Evolutionary conservation across 139 green algal genomes (phyloP), one percentile per base, ranked within the genome.

Genomic region (Raphidocelis subcapitata): DNA sequence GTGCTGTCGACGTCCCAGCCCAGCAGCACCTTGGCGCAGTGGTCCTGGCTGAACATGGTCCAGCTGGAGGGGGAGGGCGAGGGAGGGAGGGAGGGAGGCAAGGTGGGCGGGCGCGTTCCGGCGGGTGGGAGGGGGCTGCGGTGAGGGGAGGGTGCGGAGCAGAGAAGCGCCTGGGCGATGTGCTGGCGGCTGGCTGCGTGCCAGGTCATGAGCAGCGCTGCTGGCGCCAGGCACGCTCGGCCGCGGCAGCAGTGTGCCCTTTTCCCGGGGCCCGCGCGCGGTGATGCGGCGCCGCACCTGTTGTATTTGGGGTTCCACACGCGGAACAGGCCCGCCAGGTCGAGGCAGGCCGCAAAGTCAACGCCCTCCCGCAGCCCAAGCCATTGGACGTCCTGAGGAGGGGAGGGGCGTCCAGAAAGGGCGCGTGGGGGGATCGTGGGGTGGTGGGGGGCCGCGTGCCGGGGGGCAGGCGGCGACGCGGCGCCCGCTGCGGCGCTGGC

Each of bases 301-400:
- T 90, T 94, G 78, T 90, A 97, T 47, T 84, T 66, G 0, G 74
- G 47, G 76, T 98, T 97, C 89, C 87, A 96, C 24, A 93, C 70
- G 1, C 92, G 84, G 60, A 87, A 98, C 26, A 98, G 64, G 0
- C 93, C 93, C 36, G 66, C 73, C 51, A 97, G 75, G 66, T 97
- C 93, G 56, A 92, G 69, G 65, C 96, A 79, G 2, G 77, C 72
- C 61, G 85, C 76, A 61, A 90, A 98, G 69, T 98, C 89, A 23
- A 49, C n/a, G 3, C 91, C 91, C 68, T 97, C 87, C 62, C 83
- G 85, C 28, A 98, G 74, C 0, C 82, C 77, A 62, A 98, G 77
- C 94, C 94, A 98, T 59, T 89, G 33, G 1, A 98, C 85, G 66
- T 98, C 94, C 74, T 94, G 75, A 8, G 41, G n/a, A n/a, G 41